phyloP scores from a whole-genome alignment of 768 basidiomycete genomes.

The Suillus bovinus region DNA sequence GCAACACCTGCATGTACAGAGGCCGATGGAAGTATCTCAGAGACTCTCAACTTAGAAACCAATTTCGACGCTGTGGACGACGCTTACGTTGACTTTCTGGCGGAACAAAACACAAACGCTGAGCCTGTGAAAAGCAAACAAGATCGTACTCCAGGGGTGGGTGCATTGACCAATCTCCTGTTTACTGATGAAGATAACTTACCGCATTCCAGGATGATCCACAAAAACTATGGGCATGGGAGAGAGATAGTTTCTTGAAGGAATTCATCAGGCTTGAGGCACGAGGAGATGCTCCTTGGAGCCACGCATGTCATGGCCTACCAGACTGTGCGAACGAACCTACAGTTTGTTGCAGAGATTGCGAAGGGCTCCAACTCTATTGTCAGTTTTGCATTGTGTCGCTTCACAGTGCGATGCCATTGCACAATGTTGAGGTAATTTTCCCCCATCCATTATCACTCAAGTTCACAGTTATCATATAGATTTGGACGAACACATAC shows the following conservation, averaged over 20 bases:
- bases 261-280: constrained; percentile 6
- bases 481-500: constrained; percentile 16
- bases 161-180: not conserved
- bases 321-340: not conserved
- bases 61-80: not conserved
- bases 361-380: not conserved
- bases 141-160: not conserved
- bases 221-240: not conserved
- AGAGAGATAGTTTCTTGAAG: not conserved
- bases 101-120: constrained; percentile 1
- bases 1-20: not conserved
- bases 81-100: not conserved
- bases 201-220: constrained; percentile 5
- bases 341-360: not conserved
- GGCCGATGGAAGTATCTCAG: not conserved
- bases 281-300: not conserved
- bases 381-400: constrained; percentile 13
- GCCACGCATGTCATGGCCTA: not conserved
- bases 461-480: not conserved
- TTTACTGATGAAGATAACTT: too few species aligned
- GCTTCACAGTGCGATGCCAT: constrained; percentile 11
- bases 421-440: constrained; percentile 23
- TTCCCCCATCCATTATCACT: not conserved
- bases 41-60: not conserved
- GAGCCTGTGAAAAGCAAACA: constrained; percentile 1